Percentiles rank a stretch among this genome's conserved stretches.
These are phyloP conservation scores for Penicillium argentinense DNA, from an alignment of 495 filamentous ascomycete species.

Conservation along the genomic window DNA sequence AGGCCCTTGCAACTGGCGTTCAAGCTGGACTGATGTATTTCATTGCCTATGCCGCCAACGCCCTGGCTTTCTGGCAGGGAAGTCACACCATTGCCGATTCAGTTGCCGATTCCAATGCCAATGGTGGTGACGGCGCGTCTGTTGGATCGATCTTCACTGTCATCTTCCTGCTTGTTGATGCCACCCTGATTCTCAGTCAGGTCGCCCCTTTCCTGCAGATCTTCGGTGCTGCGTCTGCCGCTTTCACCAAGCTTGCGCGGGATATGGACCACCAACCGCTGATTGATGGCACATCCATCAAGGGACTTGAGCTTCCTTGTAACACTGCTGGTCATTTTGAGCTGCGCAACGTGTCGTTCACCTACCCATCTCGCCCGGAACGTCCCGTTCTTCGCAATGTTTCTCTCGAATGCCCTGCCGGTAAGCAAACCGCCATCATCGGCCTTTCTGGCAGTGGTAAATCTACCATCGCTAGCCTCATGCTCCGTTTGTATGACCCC, in stretches of 20 bases:
- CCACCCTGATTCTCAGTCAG: slow-evolving; percentile 59
- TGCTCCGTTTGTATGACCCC: slow-evolving; percentile 50
- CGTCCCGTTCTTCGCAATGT: slow-evolving; percentile 27
- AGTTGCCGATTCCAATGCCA: slow-evolving; percentile 28
- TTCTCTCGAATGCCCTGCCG: slow-evolving; percentile 35
- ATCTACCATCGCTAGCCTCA: slow-evolving; percentile 58
- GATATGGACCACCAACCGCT: slow-evolving; percentile 51
- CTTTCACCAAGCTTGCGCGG: slow-evolving; percentile 45
- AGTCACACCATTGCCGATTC: slow-evolving; percentile 49
- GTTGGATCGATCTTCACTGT: slow-evolving; percentile 62
- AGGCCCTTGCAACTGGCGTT: slow-evolving; percentile 51
- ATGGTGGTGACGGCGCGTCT: slow-evolving; percentile 29
- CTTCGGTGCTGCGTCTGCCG: slow-evolving; percentile 55
- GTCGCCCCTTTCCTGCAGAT: slow-evolving; percentile 60
- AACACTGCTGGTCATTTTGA: slow-evolving; percentile 39
- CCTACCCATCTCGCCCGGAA: slow-evolving; percentile 60
- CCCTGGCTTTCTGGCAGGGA: slow-evolving; percentile 65
- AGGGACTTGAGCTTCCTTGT: slow-evolving; percentile 30
- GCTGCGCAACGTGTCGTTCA: slow-evolving; percentile 54
- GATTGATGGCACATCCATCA: slow-evolving; percentile 43
- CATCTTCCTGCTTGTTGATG: slow-evolving; percentile 63
- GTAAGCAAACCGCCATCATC: slow-evolving; percentile 62
- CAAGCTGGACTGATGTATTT: slow-evolving; percentile 64
- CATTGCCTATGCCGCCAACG: slow-evolving; percentile 61
- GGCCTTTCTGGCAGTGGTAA: slow-evolving; percentile 70